Conservation (phyloP, 78 protist genomes). For the Dictyostelium intermedium region DNA sequence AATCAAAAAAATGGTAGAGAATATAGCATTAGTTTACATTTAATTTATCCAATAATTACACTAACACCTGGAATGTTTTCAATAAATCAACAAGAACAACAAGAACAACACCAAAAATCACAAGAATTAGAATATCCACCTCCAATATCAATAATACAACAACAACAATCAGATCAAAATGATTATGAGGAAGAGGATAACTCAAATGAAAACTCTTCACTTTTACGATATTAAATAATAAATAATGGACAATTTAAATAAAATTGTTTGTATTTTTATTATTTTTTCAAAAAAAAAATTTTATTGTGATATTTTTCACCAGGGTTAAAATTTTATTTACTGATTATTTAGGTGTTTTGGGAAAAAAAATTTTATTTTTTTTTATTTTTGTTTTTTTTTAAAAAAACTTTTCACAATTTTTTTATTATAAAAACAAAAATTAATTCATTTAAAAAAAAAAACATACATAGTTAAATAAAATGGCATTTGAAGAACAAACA, state of each 20-base stretch:
- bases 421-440: not conserved
- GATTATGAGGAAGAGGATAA: not conserved
- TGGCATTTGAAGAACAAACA: not conserved
- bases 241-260: not conserved
- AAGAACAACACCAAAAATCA: not conserved
- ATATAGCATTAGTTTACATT: not conserved
- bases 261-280: no score
- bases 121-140: not conserved
- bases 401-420: not conserved
- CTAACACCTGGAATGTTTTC: not conserved
- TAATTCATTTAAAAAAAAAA: not conserved
- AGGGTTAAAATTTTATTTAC: not conserved
- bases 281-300: no score
- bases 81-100: not conserved
- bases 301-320: not conserved
- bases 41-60: not conserved
- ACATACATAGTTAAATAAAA: not conserved
- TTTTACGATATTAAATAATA: not conserved
- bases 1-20: not conserved
- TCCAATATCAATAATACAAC: not conserved
- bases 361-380: not conserved
- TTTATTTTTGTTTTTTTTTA: not conserved
- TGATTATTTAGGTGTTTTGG: not conserved
- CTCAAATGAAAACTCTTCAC: not conserved
- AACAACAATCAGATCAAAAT: not conserved